Conservation (phyloP, 345 rosid genomes). For the Sonneratia alba region DNA sequence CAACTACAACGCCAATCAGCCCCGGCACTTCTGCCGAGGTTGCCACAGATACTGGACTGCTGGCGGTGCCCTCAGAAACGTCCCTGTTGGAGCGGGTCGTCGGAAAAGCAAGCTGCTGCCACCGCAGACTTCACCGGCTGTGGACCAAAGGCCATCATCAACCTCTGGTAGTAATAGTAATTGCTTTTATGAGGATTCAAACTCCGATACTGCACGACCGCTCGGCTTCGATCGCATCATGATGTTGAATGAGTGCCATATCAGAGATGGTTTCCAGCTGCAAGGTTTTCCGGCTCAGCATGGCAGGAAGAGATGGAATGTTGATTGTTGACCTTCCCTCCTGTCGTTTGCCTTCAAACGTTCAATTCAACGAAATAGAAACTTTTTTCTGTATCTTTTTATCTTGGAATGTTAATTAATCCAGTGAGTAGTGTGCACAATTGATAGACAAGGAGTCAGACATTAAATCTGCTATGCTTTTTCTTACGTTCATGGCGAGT, state of each 20-base stretch:
- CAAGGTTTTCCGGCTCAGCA: background rate
- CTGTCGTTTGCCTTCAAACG: no score
- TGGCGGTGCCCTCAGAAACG: constrained; percentile 64
- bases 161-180: background rate
- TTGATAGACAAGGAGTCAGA: no score
- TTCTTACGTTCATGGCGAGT: no score
- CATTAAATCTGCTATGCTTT: no score
- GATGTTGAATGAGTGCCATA: background rate
- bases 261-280: background rate
- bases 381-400: no score
- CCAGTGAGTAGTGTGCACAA: no score
- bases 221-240: background rate
- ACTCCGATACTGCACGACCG: background rate
- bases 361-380: no score
- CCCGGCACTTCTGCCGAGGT: constrained; percentile 60
- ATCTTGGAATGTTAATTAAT: no score
- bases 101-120: constrained; percentile 32
- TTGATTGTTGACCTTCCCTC: background rate
- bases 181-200: background rate
- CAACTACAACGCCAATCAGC: constrained; percentile 45
- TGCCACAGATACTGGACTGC: constrained; percentile 78
- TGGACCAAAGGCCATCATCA: background rate
- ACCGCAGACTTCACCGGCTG: background rate
- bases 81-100: constrained; percentile 62
- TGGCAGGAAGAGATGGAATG: background rate